A percentile compares a stretch with the other conserved stretches of the same genome.
Conservation (phyloP, 2,329 filamentous ascomycete genomes). For the Ophiobolus disseminans region DNA sequence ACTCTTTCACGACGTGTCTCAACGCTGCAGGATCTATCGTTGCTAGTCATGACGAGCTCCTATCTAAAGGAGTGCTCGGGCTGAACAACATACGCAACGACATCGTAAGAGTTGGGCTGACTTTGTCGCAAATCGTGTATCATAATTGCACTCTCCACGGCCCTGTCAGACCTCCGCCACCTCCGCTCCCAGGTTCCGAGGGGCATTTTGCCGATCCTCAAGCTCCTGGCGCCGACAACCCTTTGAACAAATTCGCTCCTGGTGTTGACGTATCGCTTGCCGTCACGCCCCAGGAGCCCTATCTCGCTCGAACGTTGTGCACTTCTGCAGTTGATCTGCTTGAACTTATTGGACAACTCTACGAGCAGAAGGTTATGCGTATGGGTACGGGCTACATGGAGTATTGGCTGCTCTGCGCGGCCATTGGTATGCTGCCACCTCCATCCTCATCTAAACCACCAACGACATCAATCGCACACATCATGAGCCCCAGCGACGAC, state of each 20-base stretch:
- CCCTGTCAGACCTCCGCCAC: conserved; percentile 9
- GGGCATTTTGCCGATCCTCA: conserved; percentile 9
- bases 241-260: conserved; percentile 7
- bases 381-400: conserved; percentile 48
- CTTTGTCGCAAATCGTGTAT: conserved; percentile 35
- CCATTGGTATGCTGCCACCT: conserved; percentile 38
- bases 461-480: conserved; percentile 23
- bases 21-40: conserved; percentile 38
- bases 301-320: conserved; percentile 34
- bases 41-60: conserved; percentile 29
- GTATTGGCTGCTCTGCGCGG: conserved; percentile 43
- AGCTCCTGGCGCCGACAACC: too few relatives aligned
- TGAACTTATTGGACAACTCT: conserved; percentile 35
- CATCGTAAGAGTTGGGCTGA: conserved; percentile 34
- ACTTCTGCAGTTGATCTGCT: conserved; percentile 37
- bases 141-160: conserved; percentile 27
- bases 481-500: conserved; percentile 23
- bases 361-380: conserved; percentile 45
- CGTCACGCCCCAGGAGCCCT: conserved; percentile 30
- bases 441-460: conserved; percentile 15
- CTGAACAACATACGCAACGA: conserved; percentile 43
- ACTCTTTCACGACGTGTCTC: conserved; percentile 41
- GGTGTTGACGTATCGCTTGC: conserved; percentile 19
- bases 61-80: conserved; percentile 24
- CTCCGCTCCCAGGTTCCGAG: conserved; percentile 10